Evolutionary conservation across 345 rosid genomes (phyloP).

Genomic region (Iberis pinnata): DNA sequence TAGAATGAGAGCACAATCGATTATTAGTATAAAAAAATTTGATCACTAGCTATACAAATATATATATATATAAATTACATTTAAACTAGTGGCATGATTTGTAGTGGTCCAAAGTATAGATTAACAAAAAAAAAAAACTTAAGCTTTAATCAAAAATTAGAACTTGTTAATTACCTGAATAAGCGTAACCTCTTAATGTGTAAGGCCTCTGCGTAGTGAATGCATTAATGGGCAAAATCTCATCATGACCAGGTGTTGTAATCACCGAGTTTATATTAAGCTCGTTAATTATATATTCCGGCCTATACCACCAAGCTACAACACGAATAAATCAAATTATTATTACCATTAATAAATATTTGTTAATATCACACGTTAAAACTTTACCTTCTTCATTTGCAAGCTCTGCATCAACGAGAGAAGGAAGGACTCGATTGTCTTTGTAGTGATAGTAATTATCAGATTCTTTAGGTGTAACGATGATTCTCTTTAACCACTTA

Average conservation of each 20-base stretch:
- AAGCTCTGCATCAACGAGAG: slow-evolving; percentile 76
- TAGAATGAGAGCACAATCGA: too few relatives aligned
- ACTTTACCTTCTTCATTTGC: slow-evolving; percentile 79
- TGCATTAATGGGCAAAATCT: slow-evolving; percentile 73
- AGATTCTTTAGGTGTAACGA: slow-evolving; percentile 68
- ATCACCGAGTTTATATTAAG: slow-evolving; percentile 81
- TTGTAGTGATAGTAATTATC: slow-evolving; percentile 68
- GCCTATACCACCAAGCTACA: slow-evolving; percentile 94
- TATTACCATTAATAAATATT: too few relatives aligned
- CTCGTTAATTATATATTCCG: slow-evolving; percentile 84
- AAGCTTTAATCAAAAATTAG: too few relatives aligned
- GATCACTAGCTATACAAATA: too few relatives aligned
- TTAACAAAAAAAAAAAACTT: too few relatives aligned
- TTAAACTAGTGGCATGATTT: too few relatives aligned
- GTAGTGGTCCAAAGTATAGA: too few relatives aligned
- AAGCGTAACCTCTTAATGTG: slow-evolving; percentile 73
- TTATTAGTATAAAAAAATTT: too few relatives aligned
- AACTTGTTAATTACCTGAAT: too few relatives aligned
- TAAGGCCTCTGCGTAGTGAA: slow-evolving; percentile 84
- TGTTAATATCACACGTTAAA: too few relatives aligned
- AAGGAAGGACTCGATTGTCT: slow-evolving; percentile 83
- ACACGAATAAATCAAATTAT: background rate
- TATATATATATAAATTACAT: too few relatives aligned
- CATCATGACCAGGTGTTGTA: slow-evolving; percentile 79
- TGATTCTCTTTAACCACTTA: slow-evolving; percentile 77